Conservation (phyloP, 352 stramenopile species). For the Phytophthora chlamydospora region DNA sequence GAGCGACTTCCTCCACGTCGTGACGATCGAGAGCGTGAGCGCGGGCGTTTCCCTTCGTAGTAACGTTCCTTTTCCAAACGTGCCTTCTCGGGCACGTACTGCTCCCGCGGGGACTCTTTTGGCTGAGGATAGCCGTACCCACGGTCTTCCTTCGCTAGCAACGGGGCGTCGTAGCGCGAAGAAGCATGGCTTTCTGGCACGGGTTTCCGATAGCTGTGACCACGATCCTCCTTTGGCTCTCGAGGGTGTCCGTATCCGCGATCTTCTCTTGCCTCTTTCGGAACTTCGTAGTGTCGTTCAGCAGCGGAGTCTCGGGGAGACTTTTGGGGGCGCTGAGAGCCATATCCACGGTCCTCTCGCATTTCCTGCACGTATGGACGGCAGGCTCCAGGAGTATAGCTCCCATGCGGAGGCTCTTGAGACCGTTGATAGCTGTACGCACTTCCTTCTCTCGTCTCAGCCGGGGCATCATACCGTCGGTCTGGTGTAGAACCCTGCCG, state of each 20-base stretch:
- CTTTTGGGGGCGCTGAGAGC: constrained; percentile 2
- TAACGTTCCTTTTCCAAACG: constrained; percentile 24
- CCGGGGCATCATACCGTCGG: constrained; percentile 19
- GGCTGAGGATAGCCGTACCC: constrained; percentile 23
- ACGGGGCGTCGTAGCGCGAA: constrained; percentile 2
- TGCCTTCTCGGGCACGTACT: constrained; percentile 14
- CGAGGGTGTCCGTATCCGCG: constrained; percentile 21
- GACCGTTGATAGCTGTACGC: constrained; percentile 17
- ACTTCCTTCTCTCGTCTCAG: constrained; percentile 18
- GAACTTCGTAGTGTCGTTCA: constrained; percentile 8
- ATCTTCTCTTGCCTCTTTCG: constrained; percentile 27
- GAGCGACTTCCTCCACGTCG: constrained; percentile 32
- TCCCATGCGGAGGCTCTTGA: constrained; percentile 12
- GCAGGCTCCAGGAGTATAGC: background rate
- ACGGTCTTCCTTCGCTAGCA: constrained; percentile 26
- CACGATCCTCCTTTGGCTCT: constrained; percentile 25
- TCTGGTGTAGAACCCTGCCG: constrained; percentile 14
- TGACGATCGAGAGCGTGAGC: constrained; percentile 44
- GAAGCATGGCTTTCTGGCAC: constrained; percentile 3
- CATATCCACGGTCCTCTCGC: constrained; percentile 12
- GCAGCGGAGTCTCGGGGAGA: constrained; percentile 1
- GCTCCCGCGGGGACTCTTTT: constrained; percentile 5
- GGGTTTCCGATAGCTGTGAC: constrained; percentile 23
- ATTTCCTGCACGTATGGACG: background rate
- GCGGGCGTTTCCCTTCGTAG: constrained; percentile 29